Conservation (phyloP, 176 grass and related monocot species). For the Otatea glauca region DNA sequence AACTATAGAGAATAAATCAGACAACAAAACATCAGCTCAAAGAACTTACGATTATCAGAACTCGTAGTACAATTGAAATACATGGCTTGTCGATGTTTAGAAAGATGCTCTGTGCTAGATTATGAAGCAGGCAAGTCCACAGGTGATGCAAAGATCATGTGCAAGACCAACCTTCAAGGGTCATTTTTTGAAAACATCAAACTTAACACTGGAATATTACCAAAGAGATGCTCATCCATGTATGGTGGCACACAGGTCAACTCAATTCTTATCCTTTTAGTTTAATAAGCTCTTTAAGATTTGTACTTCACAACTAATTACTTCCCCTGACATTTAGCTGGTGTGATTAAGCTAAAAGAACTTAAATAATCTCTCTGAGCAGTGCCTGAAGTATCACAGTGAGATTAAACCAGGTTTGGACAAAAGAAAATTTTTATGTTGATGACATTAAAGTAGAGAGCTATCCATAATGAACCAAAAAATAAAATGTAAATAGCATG, state of each 20-base stretch:
- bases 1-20: constrained; percentile 56
- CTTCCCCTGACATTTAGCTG: constrained; percentile 21
- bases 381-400: neutral
- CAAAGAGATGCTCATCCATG: constrained; percentile 22
- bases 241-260: constrained; percentile 5
- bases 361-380: neutral
- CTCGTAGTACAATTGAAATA: neutral
- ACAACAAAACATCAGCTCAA: constrained; percentile 47
- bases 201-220: neutral
- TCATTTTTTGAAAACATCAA: neutral
- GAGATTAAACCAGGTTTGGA: neutral
- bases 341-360: constrained; percentile 1
- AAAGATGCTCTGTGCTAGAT: neutral
- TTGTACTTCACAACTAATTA: neutral
- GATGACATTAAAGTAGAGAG: neutral
- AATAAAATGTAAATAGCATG: neutral
- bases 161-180: neutral
- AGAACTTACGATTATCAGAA: constrained; percentile 4
- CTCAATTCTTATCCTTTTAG: constrained; percentile 2
- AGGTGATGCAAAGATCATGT: constrained; percentile 31
- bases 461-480: neutral
- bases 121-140: neutral
- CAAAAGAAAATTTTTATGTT: neutral
- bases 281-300: constrained; percentile 13
- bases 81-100: constrained; percentile 20